Percentiles rank a stretch among this genome's conserved stretches.
These are phyloP conservation scores for Thermothelomyces thermophilus DNA, from an alignment of 2,329 filamentous ascomycete species.

Conservation along the genomic window DNA sequence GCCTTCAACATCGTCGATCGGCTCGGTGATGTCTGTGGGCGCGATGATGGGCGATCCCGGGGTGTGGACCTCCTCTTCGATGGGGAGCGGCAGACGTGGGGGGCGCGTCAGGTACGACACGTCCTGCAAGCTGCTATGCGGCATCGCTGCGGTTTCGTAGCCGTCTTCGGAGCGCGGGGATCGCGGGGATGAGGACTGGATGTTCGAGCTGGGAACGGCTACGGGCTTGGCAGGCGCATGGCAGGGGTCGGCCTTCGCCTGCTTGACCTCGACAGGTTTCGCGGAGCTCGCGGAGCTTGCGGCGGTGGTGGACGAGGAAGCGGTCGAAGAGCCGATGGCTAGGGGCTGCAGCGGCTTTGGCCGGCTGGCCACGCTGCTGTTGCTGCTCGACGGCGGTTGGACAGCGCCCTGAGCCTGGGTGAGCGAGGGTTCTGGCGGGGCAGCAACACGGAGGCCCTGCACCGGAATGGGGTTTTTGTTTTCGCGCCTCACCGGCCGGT, in stretches of 20 bases:
- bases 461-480: slow-evolving; percentile 49
- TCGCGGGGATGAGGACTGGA: slow-evolving; percentile 28
- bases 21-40: slow-evolving; percentile 52
- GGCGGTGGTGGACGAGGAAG: slow-evolving; percentile 26
- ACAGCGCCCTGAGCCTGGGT: slow-evolving; percentile 49
- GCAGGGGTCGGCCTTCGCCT: slow-evolving; percentile 24
- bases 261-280: slow-evolving; percentile 32
- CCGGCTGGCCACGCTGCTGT: slow-evolving; percentile 28
- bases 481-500: slow-evolving; percentile 34
- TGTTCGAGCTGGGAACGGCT: slow-evolving; percentile 45
- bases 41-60: slow-evolving; percentile 86
- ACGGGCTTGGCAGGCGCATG: slow-evolving; percentile 49
- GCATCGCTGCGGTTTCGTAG: slow-evolving; percentile 39
- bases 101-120: slow-evolving; percentile 63
- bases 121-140: slow-evolving; percentile 54
- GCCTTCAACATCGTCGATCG: slow-evolving; percentile 46
- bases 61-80: slow-evolving; percentile 83
- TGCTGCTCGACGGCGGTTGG: slow-evolving; percentile 29
- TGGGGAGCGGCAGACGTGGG: slow-evolving; percentile 83
- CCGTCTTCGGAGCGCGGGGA: slow-evolving; percentile 32
- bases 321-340: slow-evolving; percentile 36
- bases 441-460: slow-evolving; percentile 50
- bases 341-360: slow-evolving; percentile 40
- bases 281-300: slow-evolving; percentile 29
- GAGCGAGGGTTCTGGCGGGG: slow-evolving; percentile 56